Conservation (phyloP, 108 stramenopile species). For the Cyclotella cryptica region DNA sequence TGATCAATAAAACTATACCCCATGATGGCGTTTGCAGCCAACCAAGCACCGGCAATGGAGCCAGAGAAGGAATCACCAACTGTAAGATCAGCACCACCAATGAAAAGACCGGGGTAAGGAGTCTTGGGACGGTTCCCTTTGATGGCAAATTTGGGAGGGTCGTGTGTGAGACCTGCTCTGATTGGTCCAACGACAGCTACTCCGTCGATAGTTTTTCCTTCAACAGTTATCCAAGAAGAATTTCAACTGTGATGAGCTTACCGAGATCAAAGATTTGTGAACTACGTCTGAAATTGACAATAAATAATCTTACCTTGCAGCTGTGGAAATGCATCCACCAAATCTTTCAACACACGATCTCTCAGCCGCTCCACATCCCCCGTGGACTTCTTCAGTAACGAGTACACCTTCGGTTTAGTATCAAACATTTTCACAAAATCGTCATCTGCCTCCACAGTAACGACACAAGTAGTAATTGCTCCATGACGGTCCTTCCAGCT, state of each 20-base stretch:
- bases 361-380: conserved; percentile 61
- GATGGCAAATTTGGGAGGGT: conserved; percentile 82
- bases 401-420: conserved; percentile 83
- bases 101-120: conserved; percentile 78
- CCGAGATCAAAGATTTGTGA: background rate
- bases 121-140: conserved; percentile 85
- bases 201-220: conserved; percentile 55
- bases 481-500: conserved; percentile 79
- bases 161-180: conserved; percentile 77
- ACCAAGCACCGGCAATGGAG: conserved; percentile 79
- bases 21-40: conserved; percentile 86
- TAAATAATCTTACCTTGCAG: conserved; percentile 54
- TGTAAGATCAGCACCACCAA: conserved; percentile 85
- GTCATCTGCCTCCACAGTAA: conserved; percentile 92
- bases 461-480: conserved; percentile 79
- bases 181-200: conserved; percentile 62
- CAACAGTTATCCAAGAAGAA: background rate
- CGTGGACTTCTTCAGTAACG: conserved; percentile 48
- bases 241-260: background rate
- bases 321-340: conserved; percentile 75
- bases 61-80: conserved; percentile 85
- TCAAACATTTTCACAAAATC: conserved; percentile 86
- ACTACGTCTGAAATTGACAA: background rate
- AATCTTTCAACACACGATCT: conserved; percentile 69
- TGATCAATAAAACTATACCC: conserved; percentile 82